These are phyloP conservation scores for Gracilaria gracilis DNA, from an alignment of 23 red algal species.

Conservation along the genomic window DNA sequence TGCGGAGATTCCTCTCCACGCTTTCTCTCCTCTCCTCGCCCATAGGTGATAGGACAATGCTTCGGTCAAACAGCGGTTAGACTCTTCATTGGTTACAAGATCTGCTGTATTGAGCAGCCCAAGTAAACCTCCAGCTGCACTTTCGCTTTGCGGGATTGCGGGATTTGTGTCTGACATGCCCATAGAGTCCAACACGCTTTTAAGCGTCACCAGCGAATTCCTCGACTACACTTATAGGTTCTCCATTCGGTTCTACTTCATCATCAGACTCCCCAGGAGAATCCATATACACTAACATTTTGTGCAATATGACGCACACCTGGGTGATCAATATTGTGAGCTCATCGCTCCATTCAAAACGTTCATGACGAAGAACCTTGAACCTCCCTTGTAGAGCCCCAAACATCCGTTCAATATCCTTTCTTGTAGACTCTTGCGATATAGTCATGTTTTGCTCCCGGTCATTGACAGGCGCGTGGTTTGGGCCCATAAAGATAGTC, in stretches of 20 bases:
- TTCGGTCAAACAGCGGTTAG: background rate
- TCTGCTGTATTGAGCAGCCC: no score
- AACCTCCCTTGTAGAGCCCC: conserved; percentile 39
- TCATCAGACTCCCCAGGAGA: background rate
- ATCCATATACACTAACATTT: conserved; percentile 20
- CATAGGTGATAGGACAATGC: background rate
- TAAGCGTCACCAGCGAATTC: background rate
- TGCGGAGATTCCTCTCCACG: no score
- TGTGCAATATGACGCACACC: conserved; percentile 25
- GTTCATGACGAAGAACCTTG: conserved; percentile 10
- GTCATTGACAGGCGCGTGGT: conserved; percentile 2
- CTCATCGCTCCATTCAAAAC: background rate
- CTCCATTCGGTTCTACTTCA: background rate
- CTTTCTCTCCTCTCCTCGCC: background rate
- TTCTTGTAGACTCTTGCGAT: conserved; percentile 8
- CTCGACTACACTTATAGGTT: background rate
- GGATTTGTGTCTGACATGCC: background rate
- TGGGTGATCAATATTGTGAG: background rate
- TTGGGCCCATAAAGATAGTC: conserved; percentile 25
- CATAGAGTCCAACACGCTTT: background rate
- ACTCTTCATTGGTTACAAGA: background rate
- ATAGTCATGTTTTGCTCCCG: background rate
- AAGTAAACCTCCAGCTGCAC: no score
- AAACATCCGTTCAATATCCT: conserved; percentile 46
- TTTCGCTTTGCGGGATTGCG: background rate